Evolutionary conservation across 352 stramenopile genomes (phyloP).

Genomic region (Phytophthora palmivora): DNA sequence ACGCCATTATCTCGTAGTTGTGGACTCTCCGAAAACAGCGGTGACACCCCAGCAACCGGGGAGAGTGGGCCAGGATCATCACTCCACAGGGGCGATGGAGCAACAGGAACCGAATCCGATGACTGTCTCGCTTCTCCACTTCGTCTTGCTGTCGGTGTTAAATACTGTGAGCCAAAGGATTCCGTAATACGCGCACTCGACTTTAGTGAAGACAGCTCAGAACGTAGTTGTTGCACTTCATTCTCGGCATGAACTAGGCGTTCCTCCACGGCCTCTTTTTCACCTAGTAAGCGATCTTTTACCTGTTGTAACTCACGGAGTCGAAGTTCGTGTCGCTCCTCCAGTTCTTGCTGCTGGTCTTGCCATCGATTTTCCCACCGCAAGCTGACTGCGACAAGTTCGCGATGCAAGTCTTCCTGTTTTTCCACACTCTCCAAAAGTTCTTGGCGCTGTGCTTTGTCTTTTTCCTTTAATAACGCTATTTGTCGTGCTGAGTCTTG

Average conservation of each 20-base stretch:
- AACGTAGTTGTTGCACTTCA: slow-evolving; percentile 60
- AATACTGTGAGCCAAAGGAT: slow-evolving; percentile 52
- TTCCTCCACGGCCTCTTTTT: slow-evolving; percentile 72
- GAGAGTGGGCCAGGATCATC: slow-evolving; percentile 70
- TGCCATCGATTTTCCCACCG: slow-evolving; percentile 76
- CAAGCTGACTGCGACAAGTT: slow-evolving; percentile 71
- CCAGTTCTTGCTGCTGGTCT: slow-evolving; percentile 66
- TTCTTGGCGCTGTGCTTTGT: slow-evolving; percentile 66
- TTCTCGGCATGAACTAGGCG: slow-evolving; percentile 66
- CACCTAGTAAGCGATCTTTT: slow-evolving; percentile 57
- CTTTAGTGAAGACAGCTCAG: slow-evolving; percentile 56
- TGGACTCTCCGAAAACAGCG: slow-evolving; percentile 58
- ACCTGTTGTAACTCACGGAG: slow-evolving; percentile 61
- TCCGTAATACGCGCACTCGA: slow-evolving; percentile 53
- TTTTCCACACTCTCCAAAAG: slow-evolving; percentile 58
- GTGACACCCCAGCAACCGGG: slow-evolving; percentile 54
- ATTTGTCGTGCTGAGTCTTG: slow-evolving; percentile 55
- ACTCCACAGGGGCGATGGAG: slow-evolving; percentile 69
- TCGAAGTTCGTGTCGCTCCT: slow-evolving; percentile 50
- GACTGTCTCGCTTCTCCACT: slow-evolving; percentile 24
- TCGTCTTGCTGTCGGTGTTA: slow-evolving; percentile 9
- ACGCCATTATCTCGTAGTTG: slow-evolving; percentile 8
- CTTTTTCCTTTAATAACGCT: slow-evolving; percentile 64
- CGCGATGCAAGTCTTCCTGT: slow-evolving; percentile 67
- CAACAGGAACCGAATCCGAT: slow-evolving; percentile 16